phyloP scores from a whole-genome alignment of 2,329 filamentous ascomycete genomes.

The Plectosphaerella plurivora region DNA sequence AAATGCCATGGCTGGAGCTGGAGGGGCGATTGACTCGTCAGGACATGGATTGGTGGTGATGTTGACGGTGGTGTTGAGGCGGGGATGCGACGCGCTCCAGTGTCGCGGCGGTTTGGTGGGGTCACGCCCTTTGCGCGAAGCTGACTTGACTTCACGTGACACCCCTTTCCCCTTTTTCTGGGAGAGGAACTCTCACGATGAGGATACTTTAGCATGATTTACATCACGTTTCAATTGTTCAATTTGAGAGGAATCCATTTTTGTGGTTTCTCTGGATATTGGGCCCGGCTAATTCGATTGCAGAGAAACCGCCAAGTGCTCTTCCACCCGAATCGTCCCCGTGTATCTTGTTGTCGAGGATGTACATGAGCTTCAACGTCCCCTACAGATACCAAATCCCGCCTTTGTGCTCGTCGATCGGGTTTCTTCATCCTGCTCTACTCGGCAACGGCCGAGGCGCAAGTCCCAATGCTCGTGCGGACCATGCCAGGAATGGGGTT shows the following conservation, averaged over 20 bases:
- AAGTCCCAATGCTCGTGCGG: slow-evolving; percentile 13
- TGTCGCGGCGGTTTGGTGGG: background rate
- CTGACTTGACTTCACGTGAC: background rate
- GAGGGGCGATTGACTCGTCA: background rate
- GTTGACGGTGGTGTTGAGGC: background rate
- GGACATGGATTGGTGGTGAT: background rate
- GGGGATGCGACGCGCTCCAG: background rate
- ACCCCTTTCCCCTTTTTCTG: background rate
- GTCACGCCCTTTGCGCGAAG: background rate
- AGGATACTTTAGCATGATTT: background rate
- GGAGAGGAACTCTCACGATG: too few relatives aligned
- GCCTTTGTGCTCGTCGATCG: too few relatives aligned
- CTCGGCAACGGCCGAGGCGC: slow-evolving; percentile 8
- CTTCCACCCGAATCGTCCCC: too few relatives aligned
- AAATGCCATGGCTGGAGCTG: background rate
- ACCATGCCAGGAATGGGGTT: slow-evolving; percentile 23
- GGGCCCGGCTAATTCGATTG: too few relatives aligned
- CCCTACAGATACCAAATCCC: too few relatives aligned
- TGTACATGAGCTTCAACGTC: too few relatives aligned
- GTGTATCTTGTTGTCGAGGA: too few relatives aligned
- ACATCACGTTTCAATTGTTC: background rate
- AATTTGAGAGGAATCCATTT: too few relatives aligned
- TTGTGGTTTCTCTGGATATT: too few relatives aligned
- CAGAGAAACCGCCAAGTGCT: too few relatives aligned
- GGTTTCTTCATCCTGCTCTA: too few relatives aligned